phyloP scores from a whole-genome alignment of 2,329 filamentous ascomycete genomes.

The Xylariaceae sp. region DNA sequence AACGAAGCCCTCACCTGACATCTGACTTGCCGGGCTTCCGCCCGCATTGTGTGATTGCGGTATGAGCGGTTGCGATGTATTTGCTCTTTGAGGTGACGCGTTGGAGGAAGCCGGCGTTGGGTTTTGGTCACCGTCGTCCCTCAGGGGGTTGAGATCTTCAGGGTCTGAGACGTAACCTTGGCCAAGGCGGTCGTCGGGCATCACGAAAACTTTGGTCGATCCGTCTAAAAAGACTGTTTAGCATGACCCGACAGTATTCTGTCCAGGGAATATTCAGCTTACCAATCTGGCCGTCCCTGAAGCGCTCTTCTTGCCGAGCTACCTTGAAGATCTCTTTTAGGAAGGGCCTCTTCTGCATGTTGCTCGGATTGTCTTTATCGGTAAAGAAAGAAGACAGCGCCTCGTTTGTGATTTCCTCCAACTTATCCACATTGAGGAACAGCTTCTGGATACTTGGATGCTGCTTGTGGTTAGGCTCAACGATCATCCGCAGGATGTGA shows the following conservation, averaged over 20 bases:
- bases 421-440: constrained; percentile 54
- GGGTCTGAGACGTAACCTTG: constrained; percentile 53
- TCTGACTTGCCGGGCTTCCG: constrained; percentile 39
- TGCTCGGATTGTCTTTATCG: constrained; percentile 56
- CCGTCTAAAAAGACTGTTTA: constrained; percentile 46
- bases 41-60: constrained; percentile 39
- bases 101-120: constrained; percentile 40
- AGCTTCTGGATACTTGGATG: constrained; percentile 57
- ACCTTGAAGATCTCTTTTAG: constrained; percentile 66
- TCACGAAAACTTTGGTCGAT: constrained; percentile 46
- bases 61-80: constrained; percentile 40
- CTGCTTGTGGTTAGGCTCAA: constrained; percentile 53
- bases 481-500: constrained; percentile 62
- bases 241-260: not conserved
- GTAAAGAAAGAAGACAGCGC: constrained; percentile 61
- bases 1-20: constrained; percentile 23
- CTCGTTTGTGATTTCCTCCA: constrained; percentile 62
- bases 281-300: constrained; percentile 61
- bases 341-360: constrained; percentile 57
- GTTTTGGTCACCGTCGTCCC: constrained; percentile 48
- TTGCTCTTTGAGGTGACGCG: constrained; percentile 41
- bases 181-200: constrained; percentile 54
- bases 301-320: constrained; percentile 59
- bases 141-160: constrained; percentile 45
- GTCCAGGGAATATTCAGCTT: constrained; percentile 24